A percentile compares a stretch with the other conserved stretches of the same genome.
Evolutionary conservation across 2,329 filamentous ascomycete genomes (phyloP).

Genomic region (Claviceps sp.): DNA sequence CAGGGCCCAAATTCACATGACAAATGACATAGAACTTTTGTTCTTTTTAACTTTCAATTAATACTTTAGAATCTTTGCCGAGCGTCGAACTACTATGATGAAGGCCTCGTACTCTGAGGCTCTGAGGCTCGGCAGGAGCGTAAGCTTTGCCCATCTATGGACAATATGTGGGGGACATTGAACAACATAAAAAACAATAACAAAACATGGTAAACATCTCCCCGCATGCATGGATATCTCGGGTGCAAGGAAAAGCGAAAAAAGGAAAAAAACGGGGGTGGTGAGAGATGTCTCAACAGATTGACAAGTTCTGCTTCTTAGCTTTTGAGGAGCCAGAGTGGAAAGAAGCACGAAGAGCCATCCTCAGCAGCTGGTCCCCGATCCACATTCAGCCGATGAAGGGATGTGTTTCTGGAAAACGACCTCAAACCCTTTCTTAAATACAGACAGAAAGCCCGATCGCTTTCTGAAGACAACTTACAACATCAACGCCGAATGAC

Average conservation of each 20-base stretch:
- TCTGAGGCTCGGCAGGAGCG: background rate
- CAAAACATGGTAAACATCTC: background rate
- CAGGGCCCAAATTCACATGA: too few species aligned
- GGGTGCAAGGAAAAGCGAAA: background rate
- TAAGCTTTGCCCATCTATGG: background rate
- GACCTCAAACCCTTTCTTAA: too few species aligned
- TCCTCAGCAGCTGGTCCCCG: too few species aligned
- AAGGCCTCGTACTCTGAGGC: background rate
- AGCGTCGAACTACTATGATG: background rate
- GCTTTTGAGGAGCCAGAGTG: background rate
- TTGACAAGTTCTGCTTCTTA: background rate
- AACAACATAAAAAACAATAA: background rate
- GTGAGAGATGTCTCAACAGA: background rate
- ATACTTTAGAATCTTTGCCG: background rate
- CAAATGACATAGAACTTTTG: too few species aligned
- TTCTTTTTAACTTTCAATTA: too few species aligned
- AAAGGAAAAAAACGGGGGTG: background rate
- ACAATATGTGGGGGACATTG: background rate
- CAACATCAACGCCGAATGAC: background rate
- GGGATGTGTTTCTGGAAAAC: too few species aligned
- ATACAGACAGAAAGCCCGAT: background rate
- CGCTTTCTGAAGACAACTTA: background rate
- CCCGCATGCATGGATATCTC: background rate
- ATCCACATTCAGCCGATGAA: too few species aligned
- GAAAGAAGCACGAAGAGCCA: background rate